Evolutionary conservation across 108 stramenopile species (phyloP), one percentile per base, ranked within the genome.

Genomic region (Aurantiochytrium sp.): DNA sequence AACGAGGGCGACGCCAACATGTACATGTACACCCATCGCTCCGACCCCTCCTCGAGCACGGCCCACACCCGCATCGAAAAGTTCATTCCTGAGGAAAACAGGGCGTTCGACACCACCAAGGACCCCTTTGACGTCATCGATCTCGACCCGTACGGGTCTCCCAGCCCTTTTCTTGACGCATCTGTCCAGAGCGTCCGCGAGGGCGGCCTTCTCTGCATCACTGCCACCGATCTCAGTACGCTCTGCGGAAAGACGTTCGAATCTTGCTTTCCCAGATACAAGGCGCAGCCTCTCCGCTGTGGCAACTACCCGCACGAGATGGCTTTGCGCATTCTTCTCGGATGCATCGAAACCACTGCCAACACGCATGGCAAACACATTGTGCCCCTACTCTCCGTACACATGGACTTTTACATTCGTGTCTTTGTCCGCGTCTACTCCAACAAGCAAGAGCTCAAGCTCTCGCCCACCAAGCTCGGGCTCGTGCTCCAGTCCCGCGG

Each of bases 211-310:
- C 65, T 99, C 59, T 95, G 95, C 89, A 90, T 98, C 50, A 99
- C 99, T 0, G 97, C 97, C 89, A 99, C 99, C 32, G 99, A 98
- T 88, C 97, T 98, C 97, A 95, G 96, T 3, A 97, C 97, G 31
- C 89, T 99, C 68, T 95, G 96, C 21, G 98, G 98, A 42, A 94
- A 94, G 4, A 96, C 97, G 90, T 95, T 97, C 3, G 97, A 98
- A 87, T 95, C 95, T 0, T 97, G 97, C 89, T 98, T 95, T 87
- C 95, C 96, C 27, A 93, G 97, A 52, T 98, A 99, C 89, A 96
- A 93, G 6, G 87, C 92, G 37, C 93, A 98, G 92, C 97, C 98
- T 8, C 94, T 97, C 41, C 94, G 91, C 68, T 89, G 93, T 27
- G 93, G 93, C 4, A 92, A 91, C n/a, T 98, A 97, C 85, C 86